phyloP scores from a whole-genome alignment of 2,329 filamentous ascomycete species.

The Neonectria hederae region DNA sequence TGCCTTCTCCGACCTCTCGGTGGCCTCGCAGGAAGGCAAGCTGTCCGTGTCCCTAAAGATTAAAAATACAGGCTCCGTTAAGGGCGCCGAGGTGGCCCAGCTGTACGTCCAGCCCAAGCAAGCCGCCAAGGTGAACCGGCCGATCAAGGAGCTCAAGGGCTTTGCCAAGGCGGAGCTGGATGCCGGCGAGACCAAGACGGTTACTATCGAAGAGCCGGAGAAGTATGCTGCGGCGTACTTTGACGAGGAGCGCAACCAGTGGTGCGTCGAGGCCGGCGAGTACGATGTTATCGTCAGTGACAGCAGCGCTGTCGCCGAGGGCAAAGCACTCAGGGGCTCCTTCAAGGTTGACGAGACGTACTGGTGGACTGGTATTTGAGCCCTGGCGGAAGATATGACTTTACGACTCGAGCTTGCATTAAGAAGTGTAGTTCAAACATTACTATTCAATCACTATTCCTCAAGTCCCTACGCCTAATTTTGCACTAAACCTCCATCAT shows the following conservation, averaged over 20 bases:
- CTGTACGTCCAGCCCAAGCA: conserved; percentile 64
- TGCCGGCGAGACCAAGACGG: conserved; percentile 66
- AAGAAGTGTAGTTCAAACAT: background rate
- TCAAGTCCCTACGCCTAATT: background rate
- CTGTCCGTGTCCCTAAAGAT: conserved; percentile 61
- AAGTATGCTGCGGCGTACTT: conserved; percentile 76
- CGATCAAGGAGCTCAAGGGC: conserved; percentile 71
- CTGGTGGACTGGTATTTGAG: conserved; percentile 73
- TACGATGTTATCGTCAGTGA: conserved; percentile 71
- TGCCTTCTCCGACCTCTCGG: conserved; percentile 59
- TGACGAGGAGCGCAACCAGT: conserved; percentile 72
- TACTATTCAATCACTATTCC: background rate
- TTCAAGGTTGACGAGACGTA: conserved; percentile 69
- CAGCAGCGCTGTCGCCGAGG: conserved; percentile 61
- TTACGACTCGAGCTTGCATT: background rate
- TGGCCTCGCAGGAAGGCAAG: conserved; percentile 58
- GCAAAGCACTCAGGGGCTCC: conserved; percentile 57
- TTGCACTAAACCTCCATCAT: background rate
- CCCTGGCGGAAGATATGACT: background rate
- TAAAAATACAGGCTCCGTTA: conserved; percentile 66
- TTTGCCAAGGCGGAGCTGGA: conserved; percentile 71
- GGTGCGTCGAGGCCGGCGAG: conserved; percentile 71
- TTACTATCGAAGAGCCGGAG: conserved; percentile 65
- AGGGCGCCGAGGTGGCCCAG: conserved; percentile 66
- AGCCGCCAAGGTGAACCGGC: conserved; percentile 62